These are phyloP conservation scores for Clonostachys rhizophaga DNA, from an alignment of 2,329 filamentous ascomycete genomes.

Conservation along the genomic window DNA sequence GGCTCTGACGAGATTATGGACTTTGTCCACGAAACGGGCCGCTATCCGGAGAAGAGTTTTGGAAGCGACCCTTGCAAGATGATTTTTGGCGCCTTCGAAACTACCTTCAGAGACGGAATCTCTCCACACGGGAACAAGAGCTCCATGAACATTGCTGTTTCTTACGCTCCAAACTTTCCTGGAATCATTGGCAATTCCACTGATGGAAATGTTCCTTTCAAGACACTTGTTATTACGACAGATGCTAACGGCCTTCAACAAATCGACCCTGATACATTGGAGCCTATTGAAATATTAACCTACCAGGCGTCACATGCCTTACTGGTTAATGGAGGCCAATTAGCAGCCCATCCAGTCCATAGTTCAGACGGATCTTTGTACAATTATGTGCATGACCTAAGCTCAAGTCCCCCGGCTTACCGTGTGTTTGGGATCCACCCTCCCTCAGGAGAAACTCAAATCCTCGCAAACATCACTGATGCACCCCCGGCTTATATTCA, in stretches of 20 bases:
- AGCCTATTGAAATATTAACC: conserved; percentile 60
- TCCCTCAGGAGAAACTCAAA: conserved; percentile 58
- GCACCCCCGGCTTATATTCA: conserved; percentile 69
- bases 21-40: conserved; percentile 29
- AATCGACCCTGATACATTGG: conserved; percentile 66
- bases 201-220: conserved; percentile 28
- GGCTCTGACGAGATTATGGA: conserved; percentile 2
- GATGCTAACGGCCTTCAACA: conserved; percentile 55
- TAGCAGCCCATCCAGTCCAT: conserved; percentile 68
- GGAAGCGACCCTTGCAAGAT: conserved; percentile 59
- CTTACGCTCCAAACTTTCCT: conserved; percentile 12
- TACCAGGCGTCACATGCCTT: conserved; percentile 62
- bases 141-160: conserved; percentile 53
- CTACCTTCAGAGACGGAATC: conserved; percentile 10
- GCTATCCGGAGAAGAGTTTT: conserved; percentile 66
- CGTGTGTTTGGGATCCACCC: conserved; percentile 64
- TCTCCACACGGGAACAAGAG: conserved; percentile 64
- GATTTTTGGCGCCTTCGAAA: conserved; percentile 56
- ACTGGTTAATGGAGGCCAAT: conserved; percentile 56
- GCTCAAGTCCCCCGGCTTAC: conserved; percentile 48
- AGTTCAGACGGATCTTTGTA: conserved; percentile 69
- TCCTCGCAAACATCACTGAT: conserved; percentile 62
- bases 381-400: conserved; percentile 75
- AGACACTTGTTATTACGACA: conserved; percentile 48
- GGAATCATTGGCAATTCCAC: conserved; percentile 10